phyloP scores from a whole-genome alignment of 2,329 filamentous ascomycete species.

The Metarhizium humberi region DNA sequence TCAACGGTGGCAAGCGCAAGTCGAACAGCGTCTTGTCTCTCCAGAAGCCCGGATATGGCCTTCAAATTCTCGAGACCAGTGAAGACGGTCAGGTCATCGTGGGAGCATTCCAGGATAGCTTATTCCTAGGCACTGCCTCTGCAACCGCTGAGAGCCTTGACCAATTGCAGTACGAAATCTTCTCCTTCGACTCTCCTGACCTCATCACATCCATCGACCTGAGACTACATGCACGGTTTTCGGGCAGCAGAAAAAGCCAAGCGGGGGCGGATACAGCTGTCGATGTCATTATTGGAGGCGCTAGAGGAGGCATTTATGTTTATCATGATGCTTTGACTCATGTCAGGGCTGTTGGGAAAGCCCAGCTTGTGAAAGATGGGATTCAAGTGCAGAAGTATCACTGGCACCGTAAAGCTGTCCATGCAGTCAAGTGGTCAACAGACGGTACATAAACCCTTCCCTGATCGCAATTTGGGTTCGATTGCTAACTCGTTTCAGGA shows the following conservation, averaged over 20 bases:
- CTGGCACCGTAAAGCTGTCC: conserved; percentile 83
- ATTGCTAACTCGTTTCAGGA: conserved; percentile 40
- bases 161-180: conserved; percentile 41
- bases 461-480: background rate
- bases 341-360: conserved; percentile 35
- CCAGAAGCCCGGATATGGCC: conserved; percentile 23
- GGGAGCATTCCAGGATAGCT: conserved; percentile 26
- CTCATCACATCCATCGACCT: conserved; percentile 60
- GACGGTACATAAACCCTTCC: conserved; percentile 53
- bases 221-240: conserved; percentile 26
- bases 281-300: conserved; percentile 72
- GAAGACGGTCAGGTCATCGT: conserved; percentile 48
- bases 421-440: conserved; percentile 79
- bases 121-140: conserved; percentile 25
- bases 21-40: conserved; percentile 28
- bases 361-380: conserved; percentile 34
- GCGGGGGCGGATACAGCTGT: conserved; percentile 32
- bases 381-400: conserved; percentile 61
- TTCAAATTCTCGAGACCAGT: conserved; percentile 36
- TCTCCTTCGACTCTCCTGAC: conserved; percentile 50
- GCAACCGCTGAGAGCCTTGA: conserved; percentile 14
- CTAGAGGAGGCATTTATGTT: conserved; percentile 67
- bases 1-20: conserved; percentile 16
- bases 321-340: conserved; percentile 65
- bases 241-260: conserved; percentile 15